phyloP scores from a whole-genome alignment of 176 grass and related monocot genomes.

The Sorghum bicolor region Sorghum_bicolor_NCBIv3 NC_012876.2:54750001-54750500 shows the following conservation, averaged over 20 bases:
- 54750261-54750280: neutral
- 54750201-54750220: neutral
- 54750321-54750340: slow-evolving; percentile 3
- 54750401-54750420: neutral
- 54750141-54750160: neutral
- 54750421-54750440: neutral
- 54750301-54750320: neutral
- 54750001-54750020: slow-evolving; percentile 57
- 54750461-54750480: neutral
- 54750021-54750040: slow-evolving; percentile 80
- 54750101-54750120: slow-evolving; percentile 86
- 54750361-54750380: neutral
- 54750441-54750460: neutral
- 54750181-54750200: slow-evolving; percentile 13
- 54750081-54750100: slow-evolving; percentile 92
- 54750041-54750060: slow-evolving; percentile 91
- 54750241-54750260: neutral
- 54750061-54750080: slow-evolving; percentile 94
- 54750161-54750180: neutral
- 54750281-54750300: neutral
- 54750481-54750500: slow-evolving; percentile 25
- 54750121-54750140: slow-evolving; percentile 66
- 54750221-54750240: neutral
- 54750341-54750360: neutral
- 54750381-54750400: neutral